Evolutionary conservation across 192 early-diverging fungal genomes (phyloP), one percentile per base, ranked within the genome.

Genomic region (Coemansia sp.): DNA sequence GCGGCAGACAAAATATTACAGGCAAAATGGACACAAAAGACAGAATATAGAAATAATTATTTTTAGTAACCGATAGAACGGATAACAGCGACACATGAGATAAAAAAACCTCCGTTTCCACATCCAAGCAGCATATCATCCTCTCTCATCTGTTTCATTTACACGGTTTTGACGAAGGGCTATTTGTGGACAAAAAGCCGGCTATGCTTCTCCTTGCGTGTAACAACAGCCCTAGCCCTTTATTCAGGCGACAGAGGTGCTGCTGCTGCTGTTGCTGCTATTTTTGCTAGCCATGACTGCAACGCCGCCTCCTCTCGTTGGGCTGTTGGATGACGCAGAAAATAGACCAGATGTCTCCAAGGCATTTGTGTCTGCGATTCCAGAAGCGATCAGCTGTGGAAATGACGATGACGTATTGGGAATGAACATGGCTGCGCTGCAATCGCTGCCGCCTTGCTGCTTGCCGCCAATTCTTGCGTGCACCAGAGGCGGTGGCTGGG

Each of bases 91-190:
- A 8, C 55, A 57, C 20, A 51, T 26, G 25, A 51, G 25, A 8
- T 6, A 51, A 51, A 51, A 25, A 9, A 8, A 26, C 9, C 7
- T 2, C 23, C 23, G 13, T 13, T 18, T 43, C 40, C 40, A 43
- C 4, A 43, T 43, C 40, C 18, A 43, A 43, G 40, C 48, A 28
- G 48, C 46, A 6, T 7, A 18, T 43, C 42, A 21, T 23, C 48
- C 21, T 1, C 7, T 23, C 48, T 23, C 21, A 26, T 51, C 48
- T 51, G 23, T 26, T 21, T 51, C 48, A 51, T 51, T 26, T 51
- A 51, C 48, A 51, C 25, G 20, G 21, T 60, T 60, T 60, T 25
- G 59, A 60, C 28, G 59, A 28, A 23, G 53, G 55, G 64, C 28
- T 65, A 31, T 23, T 65, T 60, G 59, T 2, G 23, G 48, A 51